These are phyloP conservation scores for Penstemon barbatus DNA, from an alignment of 257 asterid species.

Conservation along the genomic window DNA sequence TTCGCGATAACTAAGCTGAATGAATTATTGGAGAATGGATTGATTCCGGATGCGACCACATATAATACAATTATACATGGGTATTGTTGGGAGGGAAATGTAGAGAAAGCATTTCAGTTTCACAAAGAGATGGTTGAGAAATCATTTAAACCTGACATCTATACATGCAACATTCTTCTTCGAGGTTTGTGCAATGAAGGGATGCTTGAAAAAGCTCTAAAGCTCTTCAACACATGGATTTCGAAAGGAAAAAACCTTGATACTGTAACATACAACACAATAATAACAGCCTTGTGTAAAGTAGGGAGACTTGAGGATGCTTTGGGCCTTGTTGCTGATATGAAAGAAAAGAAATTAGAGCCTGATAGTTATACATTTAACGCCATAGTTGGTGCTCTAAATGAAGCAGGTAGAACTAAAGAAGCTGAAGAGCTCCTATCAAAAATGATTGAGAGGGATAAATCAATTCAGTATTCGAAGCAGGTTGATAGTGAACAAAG, in stretches of 20 bases:
- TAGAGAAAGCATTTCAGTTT: conserved; percentile 74
- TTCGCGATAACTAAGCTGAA: conserved; percentile 57
- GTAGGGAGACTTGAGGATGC: conserved; percentile 68
- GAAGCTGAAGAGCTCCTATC: conserved; percentile 62
- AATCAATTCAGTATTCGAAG: conserved; percentile 21
- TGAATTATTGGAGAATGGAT: conserved; percentile 68
- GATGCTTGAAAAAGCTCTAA: conserved; percentile 77
- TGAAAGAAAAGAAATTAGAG: conserved; percentile 72
- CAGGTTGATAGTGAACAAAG: conserved; percentile 30
- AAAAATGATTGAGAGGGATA: conserved; percentile 41
- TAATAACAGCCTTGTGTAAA: conserved; percentile 70
- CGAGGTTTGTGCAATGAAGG: conserved; percentile 68
- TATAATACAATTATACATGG: conserved; percentile 85
- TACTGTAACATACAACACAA: conserved; percentile 72
- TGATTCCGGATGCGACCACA: conserved; percentile 77
- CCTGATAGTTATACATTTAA: conserved; percentile 67
- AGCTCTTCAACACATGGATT: conserved; percentile 62
- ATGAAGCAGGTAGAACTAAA: conserved; percentile 48
- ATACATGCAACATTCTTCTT: conserved; percentile 80
- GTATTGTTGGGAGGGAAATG: conserved; percentile 69
- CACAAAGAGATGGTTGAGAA: conserved; percentile 76
- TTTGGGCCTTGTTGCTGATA: conserved; percentile 55
- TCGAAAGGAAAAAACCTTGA: conserved; percentile 63
- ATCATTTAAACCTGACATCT: conserved; percentile 64
- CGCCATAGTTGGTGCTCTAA: conserved; percentile 56